Base-by-base conservation (phyloP, 805 yeast genomes). In the Crinitomyces ghanaensis region DNA sequence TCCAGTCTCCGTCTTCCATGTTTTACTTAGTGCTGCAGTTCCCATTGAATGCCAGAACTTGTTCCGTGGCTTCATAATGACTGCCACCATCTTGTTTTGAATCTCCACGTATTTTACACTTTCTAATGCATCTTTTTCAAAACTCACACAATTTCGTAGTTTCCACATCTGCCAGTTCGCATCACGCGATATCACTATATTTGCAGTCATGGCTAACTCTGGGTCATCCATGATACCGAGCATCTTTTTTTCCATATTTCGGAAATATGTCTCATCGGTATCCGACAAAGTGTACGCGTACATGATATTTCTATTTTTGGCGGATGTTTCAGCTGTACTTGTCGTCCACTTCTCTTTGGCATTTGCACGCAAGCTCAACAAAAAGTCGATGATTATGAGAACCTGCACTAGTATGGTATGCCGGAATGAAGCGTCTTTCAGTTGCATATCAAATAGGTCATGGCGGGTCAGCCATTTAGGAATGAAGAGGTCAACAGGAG, bases 1-100 rank as follows among this genome's bases (percentile, higher is more conserved):
- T 0, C 72, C 73, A 2, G 65, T 61, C 7, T 44, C 40, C 4
- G 53, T 52, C 31, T 57, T 62, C 70, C 68, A 65, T 16, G 53
- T 49, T 17, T 46, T 45, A 2, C 59, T 37, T 12, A 54, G 40
- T 2, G 50, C 44, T 6, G 56, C 46, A 2, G 57, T 48, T 2
- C 59, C 59, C 55, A 54, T 44, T 4, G 41, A 25, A 37, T 48
- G 44, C 40, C 50, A 41, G 33, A 39, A 54, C 19, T 41, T 46
- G 26, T 50, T 41, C 30, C 54, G 26, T 14, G 44, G 37, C 19
- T 39, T 22, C 9, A 39, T 30, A 4, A 22, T 20, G 11, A 34
- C 7, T 20, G 21, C 21, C 15, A 29, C 18, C 17, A 38, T 28
- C 21, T 33, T 37, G 27, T 29, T 38, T 3, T 26, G 30, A 1